Evolutionary conservation across 2,329 filamentous ascomycete species (phyloP).

Genomic region (Colletotrichum neosansevieriae): DNA sequence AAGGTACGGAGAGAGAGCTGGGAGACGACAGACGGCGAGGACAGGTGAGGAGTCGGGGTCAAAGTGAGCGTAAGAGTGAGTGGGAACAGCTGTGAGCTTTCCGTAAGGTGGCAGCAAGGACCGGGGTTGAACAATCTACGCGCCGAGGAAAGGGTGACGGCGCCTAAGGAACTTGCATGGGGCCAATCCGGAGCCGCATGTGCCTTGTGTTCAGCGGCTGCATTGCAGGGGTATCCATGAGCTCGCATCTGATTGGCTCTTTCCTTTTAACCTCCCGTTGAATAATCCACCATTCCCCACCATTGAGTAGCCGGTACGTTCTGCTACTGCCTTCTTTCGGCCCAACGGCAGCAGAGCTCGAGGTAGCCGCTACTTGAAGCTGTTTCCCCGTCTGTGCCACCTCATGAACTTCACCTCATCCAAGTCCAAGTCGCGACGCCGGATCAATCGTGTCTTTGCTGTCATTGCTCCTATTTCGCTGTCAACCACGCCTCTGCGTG

Average conservation of each 20-base stretch:
- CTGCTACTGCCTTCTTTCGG: background rate
- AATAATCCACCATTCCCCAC: conserved; percentile 14
- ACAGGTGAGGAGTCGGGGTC: conserved; percentile 1
- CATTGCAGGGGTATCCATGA: conserved; percentile 31
- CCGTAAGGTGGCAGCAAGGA: conserved; percentile 9
- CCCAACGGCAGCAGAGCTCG: background rate
- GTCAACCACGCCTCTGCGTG: conserved; percentile 10
- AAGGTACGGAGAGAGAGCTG: background rate
- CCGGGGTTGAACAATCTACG: conserved; percentile 41
- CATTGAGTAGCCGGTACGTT: conserved; percentile 21
- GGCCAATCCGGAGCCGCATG: conserved; percentile 42
- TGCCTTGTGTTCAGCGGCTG: conserved; percentile 41
- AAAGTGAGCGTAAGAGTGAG: background rate
- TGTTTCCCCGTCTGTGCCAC: conserved; percentile 36
- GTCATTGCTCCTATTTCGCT: conserved; percentile 16
- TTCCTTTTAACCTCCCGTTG: conserved; percentile 39
- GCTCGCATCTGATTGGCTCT: conserved; percentile 29
- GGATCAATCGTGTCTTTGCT: background rate
- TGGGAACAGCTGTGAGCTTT: conserved; percentile 13
- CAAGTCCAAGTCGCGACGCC: background rate
- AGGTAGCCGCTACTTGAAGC: conserved; percentile 35
- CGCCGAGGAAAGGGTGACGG: conserved; percentile 43
- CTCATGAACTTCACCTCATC: conserved; percentile 38
- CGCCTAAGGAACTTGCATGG: conserved; percentile 43
- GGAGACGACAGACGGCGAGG: no score